phyloP scores from a whole-genome alignment of 192 early-diverging fungal genomes.

The Podila epigama region DNA sequence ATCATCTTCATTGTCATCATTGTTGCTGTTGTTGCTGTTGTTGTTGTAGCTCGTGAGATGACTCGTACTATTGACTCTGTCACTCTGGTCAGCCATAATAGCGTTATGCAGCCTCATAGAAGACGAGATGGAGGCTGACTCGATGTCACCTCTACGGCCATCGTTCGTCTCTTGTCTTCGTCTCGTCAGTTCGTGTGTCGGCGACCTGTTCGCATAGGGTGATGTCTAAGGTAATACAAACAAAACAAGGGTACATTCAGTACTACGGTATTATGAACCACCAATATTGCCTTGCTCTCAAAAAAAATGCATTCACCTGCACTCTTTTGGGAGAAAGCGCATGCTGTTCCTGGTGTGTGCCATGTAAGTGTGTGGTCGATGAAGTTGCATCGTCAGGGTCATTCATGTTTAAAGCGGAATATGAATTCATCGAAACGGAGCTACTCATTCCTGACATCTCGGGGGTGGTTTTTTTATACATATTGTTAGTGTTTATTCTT shows the following conservation, averaged over 20 bases:
- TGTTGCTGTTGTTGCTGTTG: not conserved
- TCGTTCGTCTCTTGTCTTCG: not conserved
- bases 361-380: not conserved
- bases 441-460: no score
- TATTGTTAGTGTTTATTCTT: no score
- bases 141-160: not conserved
- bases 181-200: not conserved
- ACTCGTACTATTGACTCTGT: not conserved
- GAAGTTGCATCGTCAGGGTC: constrained; percentile 4
- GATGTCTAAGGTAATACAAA: not conserved
- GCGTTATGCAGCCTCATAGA: no score
- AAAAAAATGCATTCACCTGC: no score
- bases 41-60: not conserved
- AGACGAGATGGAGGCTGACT: no score
- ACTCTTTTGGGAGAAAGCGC: no score
- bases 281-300: no score
- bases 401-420: constrained; percentile 7
- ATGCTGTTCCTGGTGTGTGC: not conserved
- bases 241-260: no score
- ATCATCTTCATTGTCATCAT: not conserved
- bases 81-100: no score
- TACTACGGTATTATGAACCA: no score
- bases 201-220: not conserved
- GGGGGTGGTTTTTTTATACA: no score
- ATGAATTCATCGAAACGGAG: no score